Base-by-base conservation (phyloP, 1,139 yeast species). In the Candida buenavistaensis region DNA sequence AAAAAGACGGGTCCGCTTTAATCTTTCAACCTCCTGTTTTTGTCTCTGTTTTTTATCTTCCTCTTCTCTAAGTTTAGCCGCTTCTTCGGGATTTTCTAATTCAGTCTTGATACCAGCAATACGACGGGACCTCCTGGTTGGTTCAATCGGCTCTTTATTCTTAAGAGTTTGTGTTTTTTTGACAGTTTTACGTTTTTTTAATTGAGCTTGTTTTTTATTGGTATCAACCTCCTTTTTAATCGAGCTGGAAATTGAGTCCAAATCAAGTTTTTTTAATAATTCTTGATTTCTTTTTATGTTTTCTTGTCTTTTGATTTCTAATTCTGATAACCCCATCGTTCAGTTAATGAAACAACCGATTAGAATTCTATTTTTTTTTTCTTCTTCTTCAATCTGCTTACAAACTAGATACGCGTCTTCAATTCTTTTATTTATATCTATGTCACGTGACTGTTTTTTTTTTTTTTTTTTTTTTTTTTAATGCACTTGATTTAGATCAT, bases 221-320 rank as follows among this genome's bases (percentile, higher is more conserved):
- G 32, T 12, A 17, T 37, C 33, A 9, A 55, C 46, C 39, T 66
- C 70, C 6, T 49, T 43, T 5, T 54, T 38, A 26, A 68, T 62
- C 3, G 68, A 57, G 9, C 51, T 52, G 10, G 57, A 52, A 21
- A 67, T 40, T 25, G 63, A 50, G 39, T 68, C 72, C 17, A 70
- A 57, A 22, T 68, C 59, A 39, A 70, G 53, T 39, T 59, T 57
- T 33, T 62, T 54, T 25, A 70, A 55, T 27, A 70, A 58, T 36
- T 66, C 70, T 37, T 59, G 57, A 49, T 70, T 70, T 27, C 75
- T 48, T 37, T 59, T 62, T 45, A 70, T 70, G 42, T 70, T 70
- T 40, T 65, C 86, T 50, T 75, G 80, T 40, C 94, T 65, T 50
- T 80, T 82, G 47, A 66, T 73, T 57, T 85, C 94, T 52, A 84